phyloP scores from a whole-genome alignment of 2,329 filamentous ascomycete species.

The Penicillium sp. region DNA sequence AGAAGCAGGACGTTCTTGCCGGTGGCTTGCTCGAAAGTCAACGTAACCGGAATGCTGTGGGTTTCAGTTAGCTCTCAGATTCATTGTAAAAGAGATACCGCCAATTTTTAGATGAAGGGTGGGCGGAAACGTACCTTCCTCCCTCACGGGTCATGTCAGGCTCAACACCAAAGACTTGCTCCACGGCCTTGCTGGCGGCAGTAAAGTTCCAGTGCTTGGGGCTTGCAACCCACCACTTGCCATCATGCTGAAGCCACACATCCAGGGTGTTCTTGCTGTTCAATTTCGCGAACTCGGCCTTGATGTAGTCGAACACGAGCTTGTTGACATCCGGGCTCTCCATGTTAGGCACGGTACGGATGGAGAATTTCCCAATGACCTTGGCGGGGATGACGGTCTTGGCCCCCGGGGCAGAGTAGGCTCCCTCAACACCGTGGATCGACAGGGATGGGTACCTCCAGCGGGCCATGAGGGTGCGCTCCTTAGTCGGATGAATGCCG shows the following conservation, averaged over 20 bases:
- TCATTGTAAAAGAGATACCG: neutral
- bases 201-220: slow-evolving; percentile 99
- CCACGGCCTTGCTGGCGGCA: slow-evolving; percentile 89
- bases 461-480: slow-evolving; percentile 86
- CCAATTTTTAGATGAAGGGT: neutral
- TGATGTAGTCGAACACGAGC: slow-evolving; percentile 75
- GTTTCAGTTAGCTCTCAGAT: slow-evolving; percentile 20
- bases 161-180: slow-evolving; percentile 87
- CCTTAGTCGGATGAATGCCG: slow-evolving; percentile 81
- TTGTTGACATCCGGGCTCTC: slow-evolving; percentile 83
- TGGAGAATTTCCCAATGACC: slow-evolving; percentile 96
- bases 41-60: slow-evolving; percentile 81
- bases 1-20: slow-evolving; percentile 95
- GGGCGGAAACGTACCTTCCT: slow-evolving; percentile 59
- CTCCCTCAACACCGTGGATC: slow-evolving; percentile 90
- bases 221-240: slow-evolving; percentile 98
- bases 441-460: slow-evolving; percentile 95
- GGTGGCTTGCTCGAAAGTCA: slow-evolving; percentile 95
- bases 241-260: slow-evolving; percentile 76
- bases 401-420: slow-evolving; percentile 84
- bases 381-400: slow-evolving; percentile 99
- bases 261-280: slow-evolving; percentile 88
- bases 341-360: slow-evolving; percentile 97
- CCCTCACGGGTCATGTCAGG: slow-evolving; percentile 96
- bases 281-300: slow-evolving; percentile 78